phyloP scores from a whole-genome alignment of 495 filamentous ascomycete genomes.

The Podospora sp. region DNA sequence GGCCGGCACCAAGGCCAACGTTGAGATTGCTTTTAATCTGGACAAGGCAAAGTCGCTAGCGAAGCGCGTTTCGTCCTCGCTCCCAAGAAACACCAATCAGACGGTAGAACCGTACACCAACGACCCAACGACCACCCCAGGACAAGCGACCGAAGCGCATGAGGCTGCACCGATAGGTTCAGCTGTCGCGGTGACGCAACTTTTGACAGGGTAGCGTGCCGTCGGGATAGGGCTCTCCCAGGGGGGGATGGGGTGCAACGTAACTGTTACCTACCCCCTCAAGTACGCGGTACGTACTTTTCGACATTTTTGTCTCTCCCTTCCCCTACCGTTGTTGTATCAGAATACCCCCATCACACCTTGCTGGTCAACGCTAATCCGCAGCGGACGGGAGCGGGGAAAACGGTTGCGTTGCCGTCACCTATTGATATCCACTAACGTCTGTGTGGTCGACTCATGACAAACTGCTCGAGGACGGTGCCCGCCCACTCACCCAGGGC shows the following conservation, averaged over 20 bases:
- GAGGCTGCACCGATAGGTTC: background rate
- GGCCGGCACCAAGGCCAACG: background rate
- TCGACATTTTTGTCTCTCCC: too few species aligned
- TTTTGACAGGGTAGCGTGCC: background rate
- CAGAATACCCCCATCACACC: background rate
- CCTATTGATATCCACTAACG: too few species aligned
- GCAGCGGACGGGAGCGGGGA: background rate
- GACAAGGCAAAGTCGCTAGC: background rate
- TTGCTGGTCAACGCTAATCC: too few species aligned
- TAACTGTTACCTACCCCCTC: background rate
- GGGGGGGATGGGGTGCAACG: background rate
- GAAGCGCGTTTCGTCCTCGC: background rate
- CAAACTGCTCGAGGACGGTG: too few species aligned
- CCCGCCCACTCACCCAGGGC: too few species aligned
- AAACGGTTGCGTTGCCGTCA: too few species aligned
- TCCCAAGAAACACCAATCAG: background rate
- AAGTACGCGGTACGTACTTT: too few species aligned
- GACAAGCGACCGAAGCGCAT: slow-evolving; percentile 7
- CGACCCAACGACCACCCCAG: background rate
- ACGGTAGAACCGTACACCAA: background rate
- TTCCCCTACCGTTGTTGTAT: background rate
- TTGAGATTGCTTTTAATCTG: background rate
- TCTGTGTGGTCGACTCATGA: too few species aligned
- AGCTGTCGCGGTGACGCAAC: background rate
- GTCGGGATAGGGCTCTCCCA: background rate